Base-by-base conservation (phyloP, 805 yeast genomes). In the Komagataella populi region DNA sequence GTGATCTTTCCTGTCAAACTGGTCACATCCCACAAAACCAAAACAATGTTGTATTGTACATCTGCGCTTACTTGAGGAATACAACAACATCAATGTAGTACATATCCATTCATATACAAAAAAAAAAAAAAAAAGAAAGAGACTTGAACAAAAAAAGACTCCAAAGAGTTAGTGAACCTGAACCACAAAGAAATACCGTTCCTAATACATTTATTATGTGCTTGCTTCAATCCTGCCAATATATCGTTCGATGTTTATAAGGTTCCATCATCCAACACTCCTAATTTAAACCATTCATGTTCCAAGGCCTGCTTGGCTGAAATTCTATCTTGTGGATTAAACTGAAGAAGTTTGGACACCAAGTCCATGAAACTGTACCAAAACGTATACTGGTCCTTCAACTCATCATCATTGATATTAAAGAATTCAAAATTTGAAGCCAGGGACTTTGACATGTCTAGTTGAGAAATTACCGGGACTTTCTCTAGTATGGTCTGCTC, bases 351-450 rank as follows among this genome's bases (percentile, higher is more conserved):
- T 53, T 68, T 69, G 49, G 73, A 77, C 48, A 78, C 64, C 55
- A 78, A 66, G 59, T 78, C 82, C 47, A 62, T 57, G 63, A 89
- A 89, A 66, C 76, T 77, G 71, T 78, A 84, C 96, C 97, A 90
- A 65, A 88, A 88, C 47, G 78, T 73, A 62, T 84, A 84, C 52
- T 81, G 78, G 47, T 84, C 84, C 64, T 71, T 63, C 39, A 30
- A 14, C 67, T 81, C 71, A 58, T 66, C 18, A 22, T 57, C 56
- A 8, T 56, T 48, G 7, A 63, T 55, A 44, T 56, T 57, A 54
- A 55, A 65, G 39, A 45, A 49, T 17, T 49, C 50, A 3, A 63
- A 23, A 39, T 54, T 54, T 10, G 65, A 68, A 44, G 57, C 57
- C 45, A 63, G 53, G 1, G 60, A 47, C 39, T 58, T 46, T 5